Evolutionary conservation across 352 stramenopile genomes (phyloP), one percentile per base, ranked within the genome.

Genomic region (Phytophthora pseudosyringae): DNA sequence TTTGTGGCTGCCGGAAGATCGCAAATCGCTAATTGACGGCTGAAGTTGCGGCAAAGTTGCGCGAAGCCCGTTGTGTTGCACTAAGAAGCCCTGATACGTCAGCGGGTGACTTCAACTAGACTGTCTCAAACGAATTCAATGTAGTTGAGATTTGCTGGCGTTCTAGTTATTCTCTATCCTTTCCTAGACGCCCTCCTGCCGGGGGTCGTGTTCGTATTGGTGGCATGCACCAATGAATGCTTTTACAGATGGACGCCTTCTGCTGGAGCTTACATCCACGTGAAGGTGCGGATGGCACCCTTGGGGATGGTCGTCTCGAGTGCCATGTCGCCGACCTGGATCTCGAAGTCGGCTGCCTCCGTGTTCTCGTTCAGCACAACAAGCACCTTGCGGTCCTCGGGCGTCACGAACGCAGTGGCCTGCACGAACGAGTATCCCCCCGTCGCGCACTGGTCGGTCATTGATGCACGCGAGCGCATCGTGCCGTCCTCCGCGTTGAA

Each of bases 301-400:
- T 55, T 55, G 5, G 80, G 78, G 29, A 92, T 60, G 4, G 64
- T 76, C 10, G 78, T 83, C 13, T 76, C 59, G 15, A 92, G 46
- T 11, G 62, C 62, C 28, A 51, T 50, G 39, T 75, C 76, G 15
- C 70, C 80, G 25, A 78, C 70, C n/a, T 81, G 67, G 10, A 94
- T 53, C 50, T 86, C 69, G 48, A 94, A 91, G 15, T 74, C 54
- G 0, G 79, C 84, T 15, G 81, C 62, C 48, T 91, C 83, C 35
- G 83, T 86, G 67, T 94, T 93, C 54, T 93, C 83, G 52, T 94
- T 94, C 54, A 94, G 39, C 43, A 92, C 81, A 8, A 94, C 84
- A 31, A 89, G 61, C 43, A 94, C 84, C 44, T 81, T 91, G 41
- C 83, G 81, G 60, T 90, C 73, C 31, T 81, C 61, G 1, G 86